Percentiles rank a stretch among this genome's conserved stretches.
These are phyloP conservation scores for Lachnellula subtilissima DNA, from an alignment of 2,329 filamentous ascomycete species.

Conservation along the genomic window DNA sequence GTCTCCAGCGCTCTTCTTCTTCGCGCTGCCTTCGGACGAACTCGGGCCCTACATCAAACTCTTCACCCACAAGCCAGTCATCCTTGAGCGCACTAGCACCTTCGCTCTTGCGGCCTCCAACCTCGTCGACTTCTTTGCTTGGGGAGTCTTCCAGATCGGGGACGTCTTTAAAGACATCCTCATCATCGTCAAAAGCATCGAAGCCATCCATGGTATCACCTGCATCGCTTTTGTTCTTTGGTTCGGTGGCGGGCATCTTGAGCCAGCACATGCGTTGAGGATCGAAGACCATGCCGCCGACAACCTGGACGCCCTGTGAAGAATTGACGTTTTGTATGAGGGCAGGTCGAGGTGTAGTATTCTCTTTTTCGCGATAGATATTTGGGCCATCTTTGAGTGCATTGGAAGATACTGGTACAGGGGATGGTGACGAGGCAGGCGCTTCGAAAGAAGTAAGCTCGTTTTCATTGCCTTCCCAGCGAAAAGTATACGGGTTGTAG, in stretches of 20 bases:
- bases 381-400: slow-evolving; percentile 44
- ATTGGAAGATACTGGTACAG: slow-evolving; percentile 40
- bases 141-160: slow-evolving; percentile 74
- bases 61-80: slow-evolving; percentile 85
- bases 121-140: slow-evolving; percentile 36
- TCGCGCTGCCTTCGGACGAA: slow-evolving; percentile 85
- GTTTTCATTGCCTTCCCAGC: slow-evolving; percentile 97
- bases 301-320: slow-evolving; percentile 83
- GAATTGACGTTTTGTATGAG: slow-evolving; percentile 87
- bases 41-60: slow-evolving; percentile 95
- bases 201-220: slow-evolving; percentile 59
- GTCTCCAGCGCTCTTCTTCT: slow-evolving; percentile 87
- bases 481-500: slow-evolving; percentile 81
- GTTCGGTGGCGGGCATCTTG: slow-evolving; percentile 56
- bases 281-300: slow-evolving; percentile 98
- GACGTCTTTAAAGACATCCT: slow-evolving; percentile 93
- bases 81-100: slow-evolving; percentile 48
- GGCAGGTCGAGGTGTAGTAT: slow-evolving; percentile 60
- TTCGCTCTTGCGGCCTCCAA: slow-evolving; percentile 52
- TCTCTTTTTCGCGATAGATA: slow-evolving; percentile 51
- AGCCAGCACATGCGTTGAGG: slow-evolving; percentile 97
- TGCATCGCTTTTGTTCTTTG: slow-evolving; percentile 42
- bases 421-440: slow-evolving; percentile 50
- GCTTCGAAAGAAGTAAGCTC: slow-evolving; percentile 73
- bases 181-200: slow-evolving; percentile 75